These are phyloP conservation scores for Amauroascus verrucosus DNA, from an alignment of 2,329 filamentous ascomycete genomes.

Conservation along the genomic window DNA sequence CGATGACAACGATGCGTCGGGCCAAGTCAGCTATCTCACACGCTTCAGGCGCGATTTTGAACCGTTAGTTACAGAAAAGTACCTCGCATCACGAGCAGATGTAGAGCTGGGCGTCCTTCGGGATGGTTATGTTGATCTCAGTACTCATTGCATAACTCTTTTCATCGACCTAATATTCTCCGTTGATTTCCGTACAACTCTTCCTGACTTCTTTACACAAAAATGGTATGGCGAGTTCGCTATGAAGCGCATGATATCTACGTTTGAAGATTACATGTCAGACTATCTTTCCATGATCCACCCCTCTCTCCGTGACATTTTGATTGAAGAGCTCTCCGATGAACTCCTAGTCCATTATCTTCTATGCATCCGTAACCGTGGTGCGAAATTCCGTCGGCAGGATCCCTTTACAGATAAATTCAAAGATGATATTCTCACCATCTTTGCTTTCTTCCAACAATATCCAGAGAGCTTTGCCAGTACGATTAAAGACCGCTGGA, in stretches of 20 bases:
- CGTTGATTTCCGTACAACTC: conserved; percentile 75
- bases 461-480: conserved; percentile 60
- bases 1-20: conserved; percentile 70
- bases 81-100: conserved; percentile 60
- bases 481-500: conserved; percentile 82
- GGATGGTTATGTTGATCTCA: conserved; percentile 89
- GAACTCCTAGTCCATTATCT: conserved; percentile 83
- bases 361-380: conserved; percentile 73
- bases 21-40: conserved; percentile 70
- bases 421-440: conserved; percentile 80
- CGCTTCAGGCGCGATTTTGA: conserved; percentile 78
- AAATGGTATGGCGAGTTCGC: conserved; percentile 78
- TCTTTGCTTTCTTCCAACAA: conserved; percentile 76
- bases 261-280: conserved; percentile 85
- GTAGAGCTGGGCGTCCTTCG: conserved; percentile 64
- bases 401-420: conserved; percentile 91
- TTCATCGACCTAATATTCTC: conserved; percentile 82
- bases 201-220: conserved; percentile 81
- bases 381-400: conserved; percentile 72
- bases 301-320: conserved; percentile 76
- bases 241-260: conserved; percentile 89
- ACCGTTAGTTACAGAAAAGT: conserved; percentile 66
- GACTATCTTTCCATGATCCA: conserved; percentile 81
- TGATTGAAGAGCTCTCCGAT: conserved; percentile 87
- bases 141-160: conserved; percentile 79